Percentiles rank a stretch among this genome's conserved stretches.
These are phyloP conservation scores for Parietichytrium sp. DNA, from an alignment of 108 stramenopile genomes.

Conservation along the genomic window DNA sequence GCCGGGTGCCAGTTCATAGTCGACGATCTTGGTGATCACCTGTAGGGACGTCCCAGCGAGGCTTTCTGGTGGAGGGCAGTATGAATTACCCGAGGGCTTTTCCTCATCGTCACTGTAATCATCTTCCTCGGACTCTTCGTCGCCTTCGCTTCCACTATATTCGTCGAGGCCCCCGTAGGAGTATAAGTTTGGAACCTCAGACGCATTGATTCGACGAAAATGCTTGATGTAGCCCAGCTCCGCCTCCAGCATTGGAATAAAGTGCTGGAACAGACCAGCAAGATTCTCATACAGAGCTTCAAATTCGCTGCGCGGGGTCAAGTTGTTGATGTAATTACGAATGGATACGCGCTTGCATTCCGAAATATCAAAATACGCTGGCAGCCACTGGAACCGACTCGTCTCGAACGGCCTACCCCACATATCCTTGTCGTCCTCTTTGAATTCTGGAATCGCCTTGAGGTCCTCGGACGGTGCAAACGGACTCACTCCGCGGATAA, in stretches of 20 bases:
- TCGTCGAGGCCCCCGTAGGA: too few species aligned
- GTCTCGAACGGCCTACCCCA: constrained; percentile 40
- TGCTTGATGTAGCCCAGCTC: background rate
- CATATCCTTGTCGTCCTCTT: background rate
- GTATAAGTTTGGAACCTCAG: too few species aligned
- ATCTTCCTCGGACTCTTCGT: background rate
- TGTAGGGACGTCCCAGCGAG: background rate
- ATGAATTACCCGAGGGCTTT: background rate
- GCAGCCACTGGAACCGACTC: constrained; percentile 44
- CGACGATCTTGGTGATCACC: constrained; percentile 47
- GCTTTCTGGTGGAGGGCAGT: too few species aligned
- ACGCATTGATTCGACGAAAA: background rate
- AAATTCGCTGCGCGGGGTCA: constrained; percentile 35
- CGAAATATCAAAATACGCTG: constrained; percentile 8
- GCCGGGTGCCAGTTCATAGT: constrained; percentile 41
- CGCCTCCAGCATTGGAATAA: background rate
- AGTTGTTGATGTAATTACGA: constrained; percentile 43
- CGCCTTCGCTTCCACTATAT: background rate
- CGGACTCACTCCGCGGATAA: background rate
- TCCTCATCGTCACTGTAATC: background rate
- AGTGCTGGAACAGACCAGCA: background rate
- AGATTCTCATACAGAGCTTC: constrained; percentile 29
- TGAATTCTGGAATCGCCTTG: background rate
- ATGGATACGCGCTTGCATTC: constrained; percentile 21
- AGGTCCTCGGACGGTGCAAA: background rate